Percentiles rank a stretch among this genome's conserved stretches.
phyloP scores from a whole-genome alignment of 2,329 filamentous ascomycete species.

The Escovopsis sp. region DNA sequence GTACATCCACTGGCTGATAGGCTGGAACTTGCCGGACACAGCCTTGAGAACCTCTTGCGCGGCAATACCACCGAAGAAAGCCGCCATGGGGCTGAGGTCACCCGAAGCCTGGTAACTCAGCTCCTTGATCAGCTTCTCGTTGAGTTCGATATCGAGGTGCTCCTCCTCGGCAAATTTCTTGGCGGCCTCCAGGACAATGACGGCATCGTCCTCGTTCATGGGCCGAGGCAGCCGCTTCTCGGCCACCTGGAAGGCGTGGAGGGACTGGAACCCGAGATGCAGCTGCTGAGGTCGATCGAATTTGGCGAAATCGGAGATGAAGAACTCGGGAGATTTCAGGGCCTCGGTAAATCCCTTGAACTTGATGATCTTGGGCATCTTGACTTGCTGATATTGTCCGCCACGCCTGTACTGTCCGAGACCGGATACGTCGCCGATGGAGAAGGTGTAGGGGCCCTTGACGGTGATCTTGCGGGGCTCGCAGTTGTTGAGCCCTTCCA shows the following conservation, averaged over 20 bases:
- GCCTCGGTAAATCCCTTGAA: constrained; percentile 72
- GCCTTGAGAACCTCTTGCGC: constrained; percentile 95
- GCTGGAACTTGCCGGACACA: constrained; percentile 93
- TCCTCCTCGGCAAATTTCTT: constrained; percentile 61
- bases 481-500: constrained; percentile 72
- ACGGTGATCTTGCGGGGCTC: constrained; percentile 84
- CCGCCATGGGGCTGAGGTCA: constrained; percentile 82
- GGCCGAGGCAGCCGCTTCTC: constrained; percentile 67
- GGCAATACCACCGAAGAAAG: constrained; percentile 84
- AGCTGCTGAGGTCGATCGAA: constrained; percentile 89
- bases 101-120: constrained; percentile 88
- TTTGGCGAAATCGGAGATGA: constrained; percentile 94
- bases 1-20: constrained; percentile 92
- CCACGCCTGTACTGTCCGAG: constrained; percentile 79
- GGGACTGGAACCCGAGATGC: constrained; percentile 81
- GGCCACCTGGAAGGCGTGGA: constrained; percentile 68
- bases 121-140: constrained; percentile 86
- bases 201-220: constrained; percentile 72
- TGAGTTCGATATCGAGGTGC: constrained; percentile 53
- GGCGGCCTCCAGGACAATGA: constrained; percentile 60
- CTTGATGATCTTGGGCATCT: constrained; percentile 89
- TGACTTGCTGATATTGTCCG: constrained; percentile 87
- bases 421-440: constrained; percentile 81
- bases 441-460: constrained; percentile 94
- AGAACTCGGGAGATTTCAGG: constrained; percentile 72